Evolutionary conservation across 2,329 filamentous ascomycete species (phyloP).

Genomic region (Colletotrichum liriopes): DNA sequence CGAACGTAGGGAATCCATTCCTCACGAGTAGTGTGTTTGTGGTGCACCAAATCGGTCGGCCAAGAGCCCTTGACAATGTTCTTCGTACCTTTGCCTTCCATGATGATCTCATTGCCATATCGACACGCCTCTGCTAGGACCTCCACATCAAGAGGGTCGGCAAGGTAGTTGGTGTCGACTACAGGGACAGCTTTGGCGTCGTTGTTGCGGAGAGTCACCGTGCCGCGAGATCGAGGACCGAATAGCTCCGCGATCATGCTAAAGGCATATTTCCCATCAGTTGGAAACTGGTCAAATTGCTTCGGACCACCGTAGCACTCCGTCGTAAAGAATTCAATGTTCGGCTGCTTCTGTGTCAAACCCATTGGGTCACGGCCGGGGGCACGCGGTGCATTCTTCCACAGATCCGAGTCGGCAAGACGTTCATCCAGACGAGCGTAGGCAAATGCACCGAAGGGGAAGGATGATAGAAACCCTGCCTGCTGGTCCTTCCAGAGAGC

Average conservation of each 20-base stretch:
- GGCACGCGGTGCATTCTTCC: slow-evolving; percentile 64
- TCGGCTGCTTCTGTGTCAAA: slow-evolving; percentile 69
- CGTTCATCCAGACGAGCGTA: slow-evolving; percentile 75
- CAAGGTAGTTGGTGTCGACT: slow-evolving; percentile 72
- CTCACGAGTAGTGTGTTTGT: slow-evolving; percentile 67
- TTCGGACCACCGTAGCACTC: slow-evolving; percentile 75
- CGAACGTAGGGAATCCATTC: slow-evolving; percentile 72
- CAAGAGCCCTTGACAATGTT: slow-evolving; percentile 73
- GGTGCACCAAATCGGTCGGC: slow-evolving; percentile 67
- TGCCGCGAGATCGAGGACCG: slow-evolving; percentile 69
- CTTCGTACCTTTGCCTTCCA: slow-evolving; percentile 70
- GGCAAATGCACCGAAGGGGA: slow-evolving; percentile 75
- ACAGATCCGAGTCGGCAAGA: slow-evolving; percentile 67
- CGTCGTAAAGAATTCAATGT: slow-evolving; percentile 75
- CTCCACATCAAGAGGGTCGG: slow-evolving; percentile 70
- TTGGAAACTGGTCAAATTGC: slow-evolving; percentile 68
- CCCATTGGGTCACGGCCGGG: slow-evolving; percentile 75
- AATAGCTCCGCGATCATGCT: slow-evolving; percentile 73
- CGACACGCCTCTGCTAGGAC: slow-evolving; percentile 72
- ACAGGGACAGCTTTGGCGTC: slow-evolving; percentile 68
- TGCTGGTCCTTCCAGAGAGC: slow-evolving; percentile 72
- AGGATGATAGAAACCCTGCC: slow-evolving; percentile 70
- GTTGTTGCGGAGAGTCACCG: slow-evolving; percentile 64
- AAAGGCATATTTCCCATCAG: slow-evolving; percentile 69
- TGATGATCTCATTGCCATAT: slow-evolving; percentile 72